Evolutionary conservation across 2,329 filamentous ascomycete genomes (phyloP).

Genomic region (Aaosphaeria pasadenensis): DNA sequence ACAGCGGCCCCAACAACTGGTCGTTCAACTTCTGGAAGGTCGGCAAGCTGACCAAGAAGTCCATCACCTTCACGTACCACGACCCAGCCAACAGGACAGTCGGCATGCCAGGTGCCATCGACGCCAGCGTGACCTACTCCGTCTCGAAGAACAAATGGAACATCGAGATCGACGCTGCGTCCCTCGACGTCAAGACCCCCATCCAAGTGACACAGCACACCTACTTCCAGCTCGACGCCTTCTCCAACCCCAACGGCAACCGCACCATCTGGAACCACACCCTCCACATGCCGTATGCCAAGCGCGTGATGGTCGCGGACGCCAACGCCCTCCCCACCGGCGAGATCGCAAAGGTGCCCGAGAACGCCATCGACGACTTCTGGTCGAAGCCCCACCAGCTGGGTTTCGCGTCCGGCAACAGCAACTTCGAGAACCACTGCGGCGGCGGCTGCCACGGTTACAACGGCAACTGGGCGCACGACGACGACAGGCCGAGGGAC

Average conservation of each 20-base stretch:
- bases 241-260: conserved; percentile 27
- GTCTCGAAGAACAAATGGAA: conserved; percentile 31
- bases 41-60: conserved; percentile 18
- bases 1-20: conserved; percentile 35
- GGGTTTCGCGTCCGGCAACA: conserved; percentile 24
- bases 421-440: conserved; percentile 27
- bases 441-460: conserved; percentile 35
- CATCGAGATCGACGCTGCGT: conserved; percentile 28
- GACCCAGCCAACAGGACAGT: conserved; percentile 27
- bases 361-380: conserved; percentile 27
- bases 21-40: conserved; percentile 29
- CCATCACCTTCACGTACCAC: conserved; percentile 29
- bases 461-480: conserved; percentile 30
- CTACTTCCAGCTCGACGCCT: conserved; percentile 35
- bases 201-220: conserved; percentile 35
- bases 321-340: conserved; percentile 29
- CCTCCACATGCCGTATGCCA: conserved; percentile 26
- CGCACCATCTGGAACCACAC: conserved; percentile 34
- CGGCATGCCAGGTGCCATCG: conserved; percentile 27
- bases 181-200: conserved; percentile 24
- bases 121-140: conserved; percentile 29
- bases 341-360: conserved; percentile 22
- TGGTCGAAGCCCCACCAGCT: conserved; percentile 29
- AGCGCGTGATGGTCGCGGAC: conserved; percentile 24
- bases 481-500: conserved; percentile 19